phyloP scores from a whole-genome alignment of 2,329 filamentous ascomycete genomes.

The Incumbomyces delicatus region DNA sequence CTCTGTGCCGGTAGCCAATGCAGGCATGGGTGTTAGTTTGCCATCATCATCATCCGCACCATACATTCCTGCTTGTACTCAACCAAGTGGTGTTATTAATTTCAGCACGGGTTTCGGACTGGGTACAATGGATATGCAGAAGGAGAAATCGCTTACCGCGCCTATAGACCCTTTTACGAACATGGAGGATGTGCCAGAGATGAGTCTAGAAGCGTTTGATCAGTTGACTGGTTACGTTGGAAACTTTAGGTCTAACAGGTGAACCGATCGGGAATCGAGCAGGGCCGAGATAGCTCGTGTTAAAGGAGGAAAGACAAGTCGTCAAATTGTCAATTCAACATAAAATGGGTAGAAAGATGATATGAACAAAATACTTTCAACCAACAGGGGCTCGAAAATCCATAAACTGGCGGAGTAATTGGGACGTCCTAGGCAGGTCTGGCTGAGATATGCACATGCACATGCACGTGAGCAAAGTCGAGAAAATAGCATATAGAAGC shows the following conservation, averaged over 20 bases:
- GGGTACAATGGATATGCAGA: not conserved
- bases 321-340: too few species aligned
- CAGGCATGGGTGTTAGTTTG: not conserved
- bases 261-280: too few species aligned
- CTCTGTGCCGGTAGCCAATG: not conserved
- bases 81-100: not conserved
- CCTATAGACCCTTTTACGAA: not conserved
- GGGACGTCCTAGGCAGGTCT: too few species aligned
- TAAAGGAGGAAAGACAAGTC: too few species aligned
- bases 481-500: too few species aligned
- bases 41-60: not conserved
- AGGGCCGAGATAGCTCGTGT: too few species aligned
- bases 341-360: too few species aligned
- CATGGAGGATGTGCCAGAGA: conserved; percentile 2
- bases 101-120: not conserved
- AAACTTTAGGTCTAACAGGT: not conserved
- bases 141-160: not conserved
- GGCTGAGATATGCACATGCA: too few species aligned
- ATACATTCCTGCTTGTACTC: not conserved
- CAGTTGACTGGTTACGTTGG: conserved; percentile 6
- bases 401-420: too few species aligned
- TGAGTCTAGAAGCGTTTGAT: conserved; percentile 6
- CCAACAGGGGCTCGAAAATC: too few species aligned
- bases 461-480: too few species aligned
- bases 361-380: too few species aligned